Conservation (phyloP, 345 rosid species). For the Dipteronia dyeriana region DNA sequence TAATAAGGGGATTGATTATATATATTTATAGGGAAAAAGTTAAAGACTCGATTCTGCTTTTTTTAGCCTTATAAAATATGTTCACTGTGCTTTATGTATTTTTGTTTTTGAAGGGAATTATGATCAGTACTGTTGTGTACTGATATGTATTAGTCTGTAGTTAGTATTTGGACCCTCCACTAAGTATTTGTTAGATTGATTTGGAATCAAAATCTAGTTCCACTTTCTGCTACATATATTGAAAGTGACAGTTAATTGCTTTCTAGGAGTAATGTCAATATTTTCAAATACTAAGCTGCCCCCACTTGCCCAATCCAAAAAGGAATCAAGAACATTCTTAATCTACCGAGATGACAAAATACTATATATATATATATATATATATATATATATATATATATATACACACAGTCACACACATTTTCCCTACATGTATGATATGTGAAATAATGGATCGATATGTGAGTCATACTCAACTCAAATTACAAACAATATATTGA, state of each 20-base stretch:
- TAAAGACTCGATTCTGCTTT: background rate
- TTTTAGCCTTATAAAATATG: background rate
- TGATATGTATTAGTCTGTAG: background rate
- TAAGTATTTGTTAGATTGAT: background rate
- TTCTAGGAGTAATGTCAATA: background rate
- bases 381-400: no score
- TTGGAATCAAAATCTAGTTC: background rate
- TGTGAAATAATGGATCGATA: background rate
- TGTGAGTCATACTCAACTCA: background rate
- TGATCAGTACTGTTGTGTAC: background rate
- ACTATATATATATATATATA: no score
- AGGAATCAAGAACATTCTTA: background rate
- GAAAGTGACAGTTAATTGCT: constrained; percentile 2
- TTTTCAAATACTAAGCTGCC: background rate
- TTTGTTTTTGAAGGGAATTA: no score
- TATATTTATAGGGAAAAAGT: background rate
- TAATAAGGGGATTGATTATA: background rate
- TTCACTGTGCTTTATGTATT: no score
- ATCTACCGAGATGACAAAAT: background rate
- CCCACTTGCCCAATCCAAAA: background rate
- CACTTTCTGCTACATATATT: constrained; percentile 1
- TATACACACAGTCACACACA: background rate
- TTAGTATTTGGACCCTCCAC: constrained; percentile 4
- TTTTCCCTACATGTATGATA: background rate
- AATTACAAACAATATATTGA: no score